Conservation (phyloP, 768 basidiomycete species). For the Calvatia gigantea region DNA sequence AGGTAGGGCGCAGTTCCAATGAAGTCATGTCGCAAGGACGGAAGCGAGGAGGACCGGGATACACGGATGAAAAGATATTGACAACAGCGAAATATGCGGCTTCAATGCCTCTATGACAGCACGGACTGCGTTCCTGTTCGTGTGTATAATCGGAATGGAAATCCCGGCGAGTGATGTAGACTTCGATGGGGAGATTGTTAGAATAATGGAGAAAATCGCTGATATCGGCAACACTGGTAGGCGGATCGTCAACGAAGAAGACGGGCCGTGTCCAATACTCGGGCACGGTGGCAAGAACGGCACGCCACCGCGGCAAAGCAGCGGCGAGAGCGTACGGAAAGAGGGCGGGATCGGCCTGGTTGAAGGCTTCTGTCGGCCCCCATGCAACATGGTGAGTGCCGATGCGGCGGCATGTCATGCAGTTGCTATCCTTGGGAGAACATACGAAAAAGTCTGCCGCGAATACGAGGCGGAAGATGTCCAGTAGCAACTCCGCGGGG, state of each 20-base stretch:
- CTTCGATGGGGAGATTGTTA: conserved; percentile 10
- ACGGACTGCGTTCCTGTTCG: conserved; percentile 6
- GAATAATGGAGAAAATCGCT: neutral
- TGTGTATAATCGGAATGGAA: neutral
- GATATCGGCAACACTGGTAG: neutral
- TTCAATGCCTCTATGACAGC: conserved; percentile 5
- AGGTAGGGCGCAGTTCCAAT: conserved; percentile 8
- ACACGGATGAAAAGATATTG: conserved; percentile 9
- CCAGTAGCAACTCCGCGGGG: conserved; percentile 12
- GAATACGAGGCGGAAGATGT: conserved; percentile 12
- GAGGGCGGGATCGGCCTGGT: neutral
- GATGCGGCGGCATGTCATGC: neutral
- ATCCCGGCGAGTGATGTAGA: conserved; percentile 3
- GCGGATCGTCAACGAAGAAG: conserved; percentile 3
- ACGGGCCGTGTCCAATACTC: conserved; percentile 14
- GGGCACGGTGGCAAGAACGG: conserved; percentile 10
- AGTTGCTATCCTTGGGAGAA: neutral
- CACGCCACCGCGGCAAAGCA: conserved; percentile 9
- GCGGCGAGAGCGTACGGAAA: conserved; percentile 11
- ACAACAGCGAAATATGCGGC: conserved; percentile 11
- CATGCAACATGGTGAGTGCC: conserved; percentile 9
- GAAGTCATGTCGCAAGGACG: conserved; percentile 13
- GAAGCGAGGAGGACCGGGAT: conserved; percentile 14
- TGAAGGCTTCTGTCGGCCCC: neutral
- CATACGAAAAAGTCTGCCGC: neutral